Evolutionary conservation across 140 eudicot genomes (phyloP), one percentile per base, ranked within the genome.

Genomic region (Anethum foeniculum): DNA sequence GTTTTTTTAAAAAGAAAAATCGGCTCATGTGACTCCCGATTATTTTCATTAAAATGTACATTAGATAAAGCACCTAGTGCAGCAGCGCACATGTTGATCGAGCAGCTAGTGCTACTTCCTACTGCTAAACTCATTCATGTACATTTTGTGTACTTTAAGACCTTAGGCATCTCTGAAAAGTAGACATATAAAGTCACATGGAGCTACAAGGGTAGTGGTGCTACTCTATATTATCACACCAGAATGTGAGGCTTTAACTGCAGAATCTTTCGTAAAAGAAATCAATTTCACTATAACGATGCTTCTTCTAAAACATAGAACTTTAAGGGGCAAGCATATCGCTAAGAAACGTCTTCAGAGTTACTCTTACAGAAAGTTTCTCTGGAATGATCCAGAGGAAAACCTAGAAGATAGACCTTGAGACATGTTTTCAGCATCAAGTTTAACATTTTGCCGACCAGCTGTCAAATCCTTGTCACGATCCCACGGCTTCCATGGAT

Each of bases 401-500:
- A 95, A 95, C 85, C 97, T 82, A 6, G 97, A 95, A 83, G 97
- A 77, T 39, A 95, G 79, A 28, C 97, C 97, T 78, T 90, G 86
- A 41, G 92, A 67, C 96, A 92, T 86, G 82, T 86, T 89, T 72
- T 89, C 93, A 51, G 93, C 84, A 76, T 95, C 99, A 19, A 95
- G 85, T 78, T 92, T 92, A 25, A 92, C 97, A 41, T 81, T 90
- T 48, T 89, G 93, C 81, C 99, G 87, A 68, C 99, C 99, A 1
- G 91, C 97, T 1, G 97, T 89, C 84, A 92, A 85, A 83, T 95
- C 99, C 81, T 95, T 95, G 28, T 95, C 99, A 4, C 97, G 97
- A 23, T 95, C 99, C 97, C 97, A 92, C 15, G 99, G 99, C 84
- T 92, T 92, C 99, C 99, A 95, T 4, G 99, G 99, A 86, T 95